A percentile compares a stretch with the other conserved stretches of the same genome.
Evolutionary conservation across 2,329 filamentous ascomycete genomes (phyloP).

Genomic region (Aspergillus brasiliensis): DNA sequence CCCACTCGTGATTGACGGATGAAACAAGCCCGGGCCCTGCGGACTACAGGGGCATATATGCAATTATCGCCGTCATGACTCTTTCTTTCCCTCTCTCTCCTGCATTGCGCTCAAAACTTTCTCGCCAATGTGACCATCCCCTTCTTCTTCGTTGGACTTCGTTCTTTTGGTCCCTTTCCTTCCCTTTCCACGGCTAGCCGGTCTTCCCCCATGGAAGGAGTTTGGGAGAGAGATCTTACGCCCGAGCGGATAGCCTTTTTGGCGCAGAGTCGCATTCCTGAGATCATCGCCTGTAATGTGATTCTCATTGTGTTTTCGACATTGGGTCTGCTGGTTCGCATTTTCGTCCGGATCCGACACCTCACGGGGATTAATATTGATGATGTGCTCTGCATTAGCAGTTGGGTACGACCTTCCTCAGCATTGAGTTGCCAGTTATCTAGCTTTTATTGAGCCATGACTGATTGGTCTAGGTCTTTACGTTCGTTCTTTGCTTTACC

Average conservation of each 20-base stretch:
- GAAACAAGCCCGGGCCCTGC: conserved; percentile 10
- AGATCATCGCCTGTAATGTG: conserved; percentile 21
- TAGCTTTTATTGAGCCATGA: background rate
- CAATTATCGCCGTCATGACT: background rate
- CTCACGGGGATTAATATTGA: conserved; percentile 19
- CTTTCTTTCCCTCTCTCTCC: too few relatives aligned
- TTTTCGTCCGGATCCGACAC: conserved; percentile 20
- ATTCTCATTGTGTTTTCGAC: conserved; percentile 14
- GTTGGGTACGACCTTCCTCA: conserved; percentile 14
- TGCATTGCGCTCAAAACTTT: background rate
- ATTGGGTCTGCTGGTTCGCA: conserved; percentile 14
- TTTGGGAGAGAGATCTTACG: conserved; percentile 13
- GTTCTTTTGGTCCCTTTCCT: background rate
- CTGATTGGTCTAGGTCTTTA: conserved; percentile 13
- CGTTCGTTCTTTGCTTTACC: conserved; percentile 13
- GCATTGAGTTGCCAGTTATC: too few relatives aligned
- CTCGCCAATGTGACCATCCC: conserved; percentile 2
- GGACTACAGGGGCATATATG: conserved; percentile 4
- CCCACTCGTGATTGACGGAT: conserved; percentile 3
- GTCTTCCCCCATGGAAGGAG: conserved; percentile 14
- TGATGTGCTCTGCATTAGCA: conserved; percentile 19
- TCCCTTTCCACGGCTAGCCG: conserved; percentile 7
- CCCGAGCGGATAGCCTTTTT: conserved; percentile 15
- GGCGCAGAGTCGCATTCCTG: conserved; percentile 11
- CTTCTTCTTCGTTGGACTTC: background rate